Base-by-base conservation (phyloP, 2,329 filamentous ascomycete species). In the Thelonectria rubi region DNA sequence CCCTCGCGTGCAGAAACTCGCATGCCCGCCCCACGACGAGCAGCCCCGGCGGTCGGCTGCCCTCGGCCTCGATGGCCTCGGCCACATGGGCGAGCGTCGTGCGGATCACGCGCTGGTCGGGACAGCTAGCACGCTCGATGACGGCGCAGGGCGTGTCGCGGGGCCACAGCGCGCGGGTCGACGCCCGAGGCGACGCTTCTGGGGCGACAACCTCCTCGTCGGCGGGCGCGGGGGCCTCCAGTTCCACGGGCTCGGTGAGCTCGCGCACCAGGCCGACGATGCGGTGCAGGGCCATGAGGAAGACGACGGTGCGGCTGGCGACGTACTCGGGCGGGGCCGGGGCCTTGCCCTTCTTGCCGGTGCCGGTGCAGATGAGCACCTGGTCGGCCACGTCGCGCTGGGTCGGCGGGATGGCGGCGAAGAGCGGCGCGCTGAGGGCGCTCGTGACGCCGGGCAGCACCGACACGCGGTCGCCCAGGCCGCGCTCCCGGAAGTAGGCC, bases 341-440 rank as follows among this genome's bases (percentile, higher is more conserved):
- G 1, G 92, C 82, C 56, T 87, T 90, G 12, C 95, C 95, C 78
- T 97, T 96, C 72, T 95, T 88, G 1, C 95, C 95, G 0, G 95
- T 99, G 0, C 95, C 95, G 0, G 95, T 99, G 79, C 95, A 98
- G n/a, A 99, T 86, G 24, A 99, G 84, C 0, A 99, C 89, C 77
- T 98, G 94, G 73, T 99, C 95, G 3, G 93, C 91, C 0, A 97
- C 91, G 46, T 91, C 91, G 5, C 95, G 86, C 79, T 98, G 94
- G 1, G 95, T 99, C 0, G 91, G 84, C 2, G 95, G 94, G 32
- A 99, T 92, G 7, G 84, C 88, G 0, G 94, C 94, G 74, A 98
- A 97, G 3, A 99, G 82, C 1, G 94, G 93, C 10, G 93, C 95
- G 58, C 87, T 91, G 39, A 99, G 81, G 1, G 94, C 93, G 70